Evolutionary conservation across 805 yeast genomes (phyloP), one percentile per base, ranked within the genome.

Genomic region (Groenewaldozyma tartarivorans): DNA sequence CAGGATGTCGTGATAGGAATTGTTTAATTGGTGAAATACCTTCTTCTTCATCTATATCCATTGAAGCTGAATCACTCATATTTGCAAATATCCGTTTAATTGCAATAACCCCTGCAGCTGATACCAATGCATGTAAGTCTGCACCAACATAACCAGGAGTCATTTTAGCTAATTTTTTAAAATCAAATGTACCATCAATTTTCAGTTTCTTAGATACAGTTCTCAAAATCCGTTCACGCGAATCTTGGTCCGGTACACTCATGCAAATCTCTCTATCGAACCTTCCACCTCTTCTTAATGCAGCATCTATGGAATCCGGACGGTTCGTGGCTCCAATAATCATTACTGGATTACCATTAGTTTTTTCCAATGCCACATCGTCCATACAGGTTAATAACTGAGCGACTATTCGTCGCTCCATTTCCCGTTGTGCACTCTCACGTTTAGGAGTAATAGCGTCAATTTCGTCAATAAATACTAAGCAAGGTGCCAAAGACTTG

Each of bases 81-180:
- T 75, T 68, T 42, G 77, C 75, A 57, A 90, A 90, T 4, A 92
- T 88, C 50, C 98, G 72, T 56, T 90, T 88, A 47, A 92, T 88
- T 1, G 97, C 96, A 48, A 84, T 74, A 16, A 87, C 82, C 43
- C 97, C 97, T 0, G 98, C 95, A 2, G 96, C 96, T 0, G 96
- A 78, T 1, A 85, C 94, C 43, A 92, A 69, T 11, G 97, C 94
- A 54, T 87, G 86, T 50, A 92, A 70, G 67, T 92, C 98, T 1
- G 98, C 98, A 39, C 97, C 98, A 4, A 92, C 98, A 61, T 78
- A 92, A 13, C 98, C 98, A 0, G 98, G 96, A 0, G 98, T 92
- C 66, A 84, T 66, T 55, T 88, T 88, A 1, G 97, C 96, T 38
- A 92, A 67, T 45, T 73, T 72, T 34, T 63, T 55, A 57, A 76